Evolutionary conservation across 164 flowering plant species (phyloP).

Genomic region (Tinospora cordifolia): DNA sequence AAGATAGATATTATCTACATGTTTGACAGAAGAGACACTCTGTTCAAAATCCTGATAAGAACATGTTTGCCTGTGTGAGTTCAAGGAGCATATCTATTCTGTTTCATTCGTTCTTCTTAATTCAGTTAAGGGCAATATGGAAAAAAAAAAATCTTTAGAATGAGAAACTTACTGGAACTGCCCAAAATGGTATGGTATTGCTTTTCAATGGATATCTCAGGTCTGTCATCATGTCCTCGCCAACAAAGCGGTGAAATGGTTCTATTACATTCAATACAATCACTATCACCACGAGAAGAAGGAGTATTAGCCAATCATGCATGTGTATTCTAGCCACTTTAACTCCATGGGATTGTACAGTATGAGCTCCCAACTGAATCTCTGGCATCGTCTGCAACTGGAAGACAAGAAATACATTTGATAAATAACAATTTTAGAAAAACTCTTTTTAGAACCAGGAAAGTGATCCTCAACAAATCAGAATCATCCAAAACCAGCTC

Average conservation of each 20-base stretch:
- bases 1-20: background rate
- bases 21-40: background rate
- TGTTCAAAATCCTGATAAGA: background rate
- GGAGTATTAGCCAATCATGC: constrained; percentile 15
- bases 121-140: background rate
- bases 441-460: background rate
- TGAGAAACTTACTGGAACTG: constrained; percentile 10
- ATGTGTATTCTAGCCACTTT: constrained; percentile 9
- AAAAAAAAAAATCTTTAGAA: background rate
- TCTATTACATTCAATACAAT: constrained; percentile 10
- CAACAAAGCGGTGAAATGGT: constrained; percentile 16
- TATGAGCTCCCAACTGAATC: constrained; percentile 14
- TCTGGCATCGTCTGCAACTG: constrained; percentile 9
- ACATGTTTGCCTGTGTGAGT: background rate
- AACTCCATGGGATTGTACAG: constrained; percentile 16
- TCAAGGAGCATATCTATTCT: background rate
- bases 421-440: background rate
- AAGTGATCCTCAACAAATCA: background rate
- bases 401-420: background rate
- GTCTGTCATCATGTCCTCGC: constrained; percentile 14
- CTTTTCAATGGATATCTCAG: constrained; percentile 11
- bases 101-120: background rate
- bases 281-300: constrained; percentile 12
- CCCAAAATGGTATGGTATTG: constrained; percentile 15
- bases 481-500: background rate